Evolutionary conservation across 305 asterid species (phyloP).

Genomic region (Solanum chacoense): DNA sequence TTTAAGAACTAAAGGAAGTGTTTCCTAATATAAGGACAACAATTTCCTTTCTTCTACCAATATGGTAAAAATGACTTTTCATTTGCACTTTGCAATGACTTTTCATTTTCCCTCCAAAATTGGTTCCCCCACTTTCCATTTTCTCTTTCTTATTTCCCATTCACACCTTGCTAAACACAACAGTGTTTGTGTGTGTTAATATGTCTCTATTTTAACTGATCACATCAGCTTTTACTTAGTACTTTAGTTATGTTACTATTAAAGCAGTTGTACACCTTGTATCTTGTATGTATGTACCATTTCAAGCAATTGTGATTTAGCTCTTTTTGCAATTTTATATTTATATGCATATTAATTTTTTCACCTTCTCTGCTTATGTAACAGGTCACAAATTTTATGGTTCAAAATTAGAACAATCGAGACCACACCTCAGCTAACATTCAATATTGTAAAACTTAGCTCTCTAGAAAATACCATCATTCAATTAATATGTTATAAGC

Average conservation of each 20-base stretch:
- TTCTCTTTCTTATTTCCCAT: too few relatives aligned
- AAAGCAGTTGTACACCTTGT: not conserved
- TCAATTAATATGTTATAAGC: not conserved
- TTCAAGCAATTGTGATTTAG: not conserved
- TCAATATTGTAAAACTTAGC: not conserved
- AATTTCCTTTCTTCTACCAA: too few relatives aligned
- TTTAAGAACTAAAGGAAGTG: too few relatives aligned
- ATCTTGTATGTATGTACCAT: too few relatives aligned
- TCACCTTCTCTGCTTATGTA: not conserved
- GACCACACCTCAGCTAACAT: not conserved
- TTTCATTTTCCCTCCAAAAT: too few relatives aligned
- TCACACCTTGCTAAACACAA: too few relatives aligned
- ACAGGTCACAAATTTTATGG: not conserved
- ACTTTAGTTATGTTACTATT: not conserved
- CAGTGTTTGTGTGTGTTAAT: not conserved
- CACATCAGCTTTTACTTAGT: not conserved
- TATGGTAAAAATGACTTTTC: too few relatives aligned
- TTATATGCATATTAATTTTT: too few relatives aligned
- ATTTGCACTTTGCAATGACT: too few relatives aligned
- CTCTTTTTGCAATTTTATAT: not conserved
- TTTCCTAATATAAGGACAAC: too few relatives aligned
- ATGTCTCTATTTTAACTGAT: too few relatives aligned
- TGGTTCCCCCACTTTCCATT: too few relatives aligned
- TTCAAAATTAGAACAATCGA: not conserved
- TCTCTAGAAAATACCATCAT: not conserved